A percentile compares a stretch with the other conserved stretches of the same genome.
Conservation (phyloP, 345 rosid species). For the Eucalyptus shirleyi region DNA sequence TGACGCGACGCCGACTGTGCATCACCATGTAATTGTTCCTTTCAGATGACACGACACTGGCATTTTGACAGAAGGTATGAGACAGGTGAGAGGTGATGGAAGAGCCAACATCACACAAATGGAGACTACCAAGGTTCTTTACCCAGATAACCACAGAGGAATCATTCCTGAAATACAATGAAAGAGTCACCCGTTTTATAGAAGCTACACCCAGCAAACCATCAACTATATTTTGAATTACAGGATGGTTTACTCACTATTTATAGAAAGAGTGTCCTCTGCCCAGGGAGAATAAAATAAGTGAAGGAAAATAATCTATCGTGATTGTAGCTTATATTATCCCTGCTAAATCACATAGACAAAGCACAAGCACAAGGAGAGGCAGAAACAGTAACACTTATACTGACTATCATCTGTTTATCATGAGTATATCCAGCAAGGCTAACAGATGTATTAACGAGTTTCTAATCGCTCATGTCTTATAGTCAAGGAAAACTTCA, state of each 20-base stretch:
- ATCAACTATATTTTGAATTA: background rate
- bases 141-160: background rate
- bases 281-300: background rate
- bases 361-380: background rate
- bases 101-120: background rate
- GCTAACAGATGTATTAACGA: background rate
- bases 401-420: background rate
- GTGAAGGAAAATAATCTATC: background rate
- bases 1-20: accelerated
- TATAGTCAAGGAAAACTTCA: background rate
- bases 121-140: background rate
- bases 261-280: background rate
- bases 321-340: background rate
- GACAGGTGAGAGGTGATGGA: background rate
- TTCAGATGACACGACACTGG: background rate
- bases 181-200: background rate
- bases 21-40: background rate
- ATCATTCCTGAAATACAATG: background rate
- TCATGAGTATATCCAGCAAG: background rate
- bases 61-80: background rate
- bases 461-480: background rate
- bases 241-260: background rate
- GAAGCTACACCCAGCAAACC: background rate
- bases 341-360: background rate
- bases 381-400: background rate